Evolutionary conservation across 2,329 filamentous ascomycete genomes (phyloP).

Genomic region (Xylaria digitata): DNA sequence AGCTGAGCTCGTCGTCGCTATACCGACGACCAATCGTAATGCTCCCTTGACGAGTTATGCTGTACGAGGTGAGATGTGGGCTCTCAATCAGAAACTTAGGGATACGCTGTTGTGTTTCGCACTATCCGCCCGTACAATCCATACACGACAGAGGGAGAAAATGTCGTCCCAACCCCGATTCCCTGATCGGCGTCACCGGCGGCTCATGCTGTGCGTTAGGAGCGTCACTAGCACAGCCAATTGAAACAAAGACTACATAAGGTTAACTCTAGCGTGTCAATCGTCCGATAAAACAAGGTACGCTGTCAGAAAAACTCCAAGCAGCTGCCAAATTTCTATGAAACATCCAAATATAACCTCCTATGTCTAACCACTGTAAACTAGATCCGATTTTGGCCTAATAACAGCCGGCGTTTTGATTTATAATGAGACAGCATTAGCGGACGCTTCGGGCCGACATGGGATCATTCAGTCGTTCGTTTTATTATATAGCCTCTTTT

Average conservation of each 20-base stretch:
- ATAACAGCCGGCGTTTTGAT: not conserved
- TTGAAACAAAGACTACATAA: conserved; percentile 16
- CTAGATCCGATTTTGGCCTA: not conserved
- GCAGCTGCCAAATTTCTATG: not conserved
- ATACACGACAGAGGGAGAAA: not conserved
- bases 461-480: not conserved
- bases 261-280: conserved; percentile 9
- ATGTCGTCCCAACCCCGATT: not conserved
- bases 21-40: not conserved
- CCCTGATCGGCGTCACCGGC: conserved; percentile 12
- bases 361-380: not conserved
- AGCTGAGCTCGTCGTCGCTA: not conserved
- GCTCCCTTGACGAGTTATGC: conserved; percentile 1
- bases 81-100: not conserved
- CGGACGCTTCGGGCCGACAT: not conserved
- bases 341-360: conserved; percentile 12
- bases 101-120: not conserved
- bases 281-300: conserved; percentile 5
- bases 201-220: conserved; percentile 16
- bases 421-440: not conserved
- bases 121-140: not conserved
- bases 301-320: conserved; percentile 3
- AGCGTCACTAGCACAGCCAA: conserved; percentile 14
- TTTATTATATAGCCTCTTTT: conserved; percentile 13
- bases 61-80: conserved; percentile 5